Evolutionary conservation across 176 grass and related monocot species (phyloP).

Genomic region (Aegilops bicornis): DNA sequence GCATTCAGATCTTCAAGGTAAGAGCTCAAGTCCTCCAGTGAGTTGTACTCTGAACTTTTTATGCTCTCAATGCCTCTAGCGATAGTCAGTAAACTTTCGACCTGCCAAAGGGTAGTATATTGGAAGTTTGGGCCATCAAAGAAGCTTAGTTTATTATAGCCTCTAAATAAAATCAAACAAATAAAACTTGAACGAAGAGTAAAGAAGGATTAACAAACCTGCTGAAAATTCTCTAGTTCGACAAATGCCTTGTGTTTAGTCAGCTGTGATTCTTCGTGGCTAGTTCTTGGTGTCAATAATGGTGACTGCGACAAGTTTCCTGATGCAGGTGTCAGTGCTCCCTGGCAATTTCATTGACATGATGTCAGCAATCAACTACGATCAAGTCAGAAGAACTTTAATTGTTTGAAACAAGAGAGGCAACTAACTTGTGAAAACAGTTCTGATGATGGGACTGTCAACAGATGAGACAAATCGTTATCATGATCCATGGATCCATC

Average conservation of each 20-base stretch:
- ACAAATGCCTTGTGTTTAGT: conserved; percentile 61
- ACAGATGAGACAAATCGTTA: conserved; percentile 23
- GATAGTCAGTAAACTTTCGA: conserved; percentile 57
- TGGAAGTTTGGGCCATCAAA: background rate
- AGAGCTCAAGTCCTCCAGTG: conserved; percentile 74
- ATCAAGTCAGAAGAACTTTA: conserved; percentile 11
- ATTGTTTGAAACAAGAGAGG: conserved; percentile 8
- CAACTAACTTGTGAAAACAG: conserved; percentile 60
- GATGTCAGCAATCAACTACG: conserved; percentile 17
- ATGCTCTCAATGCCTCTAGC: conserved; percentile 60
- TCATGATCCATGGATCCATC: conserved; percentile 37
- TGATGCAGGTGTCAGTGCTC: conserved; percentile 34
- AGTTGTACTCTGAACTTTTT: conserved; percentile 63
- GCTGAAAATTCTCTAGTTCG: conserved; percentile 89
- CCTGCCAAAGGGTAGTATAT: conserved; percentile 42
- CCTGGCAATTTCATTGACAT: conserved; percentile 37
- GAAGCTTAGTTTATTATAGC: background rate
- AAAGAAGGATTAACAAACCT: conserved; percentile 41
- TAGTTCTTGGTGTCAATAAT: conserved; percentile 63
- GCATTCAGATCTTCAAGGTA: conserved; percentile 88
- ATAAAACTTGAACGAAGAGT: background rate
- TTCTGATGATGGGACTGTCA: conserved; percentile 38
- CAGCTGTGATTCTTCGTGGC: conserved; percentile 65
- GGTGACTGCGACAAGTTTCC: conserved; percentile 72
- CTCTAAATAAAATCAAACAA: background rate